Conservation (phyloP, 345 rosid genomes). For the Hibiscus syriacus region DNA sequence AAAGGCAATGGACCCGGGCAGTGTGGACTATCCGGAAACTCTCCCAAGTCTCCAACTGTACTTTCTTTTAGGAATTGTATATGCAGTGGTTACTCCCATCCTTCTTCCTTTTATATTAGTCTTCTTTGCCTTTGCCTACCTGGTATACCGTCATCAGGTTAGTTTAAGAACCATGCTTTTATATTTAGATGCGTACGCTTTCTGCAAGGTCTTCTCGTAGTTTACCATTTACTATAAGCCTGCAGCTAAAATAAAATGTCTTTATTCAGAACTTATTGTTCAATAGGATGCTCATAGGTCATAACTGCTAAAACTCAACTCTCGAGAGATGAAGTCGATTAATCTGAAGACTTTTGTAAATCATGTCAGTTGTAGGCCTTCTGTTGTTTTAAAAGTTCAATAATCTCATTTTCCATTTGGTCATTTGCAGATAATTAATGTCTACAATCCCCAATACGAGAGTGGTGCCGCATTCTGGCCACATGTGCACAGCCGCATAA, state of each 20-base stretch:
- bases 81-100: slow-evolving; percentile 87
- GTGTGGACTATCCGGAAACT: slow-evolving; percentile 82
- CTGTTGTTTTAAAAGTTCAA: neutral
- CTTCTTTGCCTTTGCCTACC: slow-evolving; percentile 88
- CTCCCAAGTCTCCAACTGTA: slow-evolving; percentile 84
- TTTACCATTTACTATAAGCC: too few relatives aligned
- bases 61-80: slow-evolving; percentile 90
- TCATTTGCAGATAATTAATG: slow-evolving; percentile 69
- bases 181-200: neutral
- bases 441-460: slow-evolving; percentile 85
- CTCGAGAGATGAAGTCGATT: too few relatives aligned
- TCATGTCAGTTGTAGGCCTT: neutral
- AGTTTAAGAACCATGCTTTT: neutral
- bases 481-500: slow-evolving; percentile 76
- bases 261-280: too few relatives aligned
- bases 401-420: neutral
- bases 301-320: too few relatives aligned
- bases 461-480: slow-evolving; percentile 99
- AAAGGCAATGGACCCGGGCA: slow-evolving; percentile 78
- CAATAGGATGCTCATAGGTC: neutral
- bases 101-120: slow-evolving; percentile 86
- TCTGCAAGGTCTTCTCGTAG: too few relatives aligned
- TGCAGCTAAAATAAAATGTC: too few relatives aligned
- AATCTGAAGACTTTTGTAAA: neutral
- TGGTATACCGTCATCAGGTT: slow-evolving; percentile 98